Percentiles rank a stretch among this genome's conserved stretches.
Evolutionary conservation across 768 basidiomycete species (phyloP).

Genomic region (Tubosaeta sp.): DNA sequence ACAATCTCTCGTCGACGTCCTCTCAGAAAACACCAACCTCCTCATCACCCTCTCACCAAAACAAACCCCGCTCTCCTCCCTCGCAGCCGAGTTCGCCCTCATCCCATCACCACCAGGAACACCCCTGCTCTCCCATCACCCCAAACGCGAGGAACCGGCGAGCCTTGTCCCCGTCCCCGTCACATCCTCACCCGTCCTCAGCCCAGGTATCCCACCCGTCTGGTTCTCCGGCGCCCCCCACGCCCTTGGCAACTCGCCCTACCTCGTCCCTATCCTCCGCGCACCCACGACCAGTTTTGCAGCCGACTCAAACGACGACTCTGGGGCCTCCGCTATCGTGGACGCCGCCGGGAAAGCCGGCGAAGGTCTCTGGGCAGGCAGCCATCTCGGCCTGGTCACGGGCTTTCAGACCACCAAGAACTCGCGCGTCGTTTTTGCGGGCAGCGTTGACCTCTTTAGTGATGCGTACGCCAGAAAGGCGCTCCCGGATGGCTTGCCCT

Average conservation of each 20-base stretch:
- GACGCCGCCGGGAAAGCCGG: constrained; percentile 73
- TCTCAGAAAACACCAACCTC: constrained; percentile 73
- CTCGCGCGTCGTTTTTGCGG: constrained; percentile 75
- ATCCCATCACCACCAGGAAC: constrained; percentile 82
- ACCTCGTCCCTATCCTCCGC: constrained; percentile 75
- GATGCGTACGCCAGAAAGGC: constrained; percentile 69
- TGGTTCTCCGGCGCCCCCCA: constrained; percentile 76
- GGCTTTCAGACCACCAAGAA: constrained; percentile 85
- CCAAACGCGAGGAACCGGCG: constrained; percentile 58
- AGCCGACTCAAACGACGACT: constrained; percentile 55
- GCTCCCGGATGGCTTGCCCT: constrained; percentile 52
- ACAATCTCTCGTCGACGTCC: constrained; percentile 69
- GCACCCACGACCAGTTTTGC: constrained; percentile 77
- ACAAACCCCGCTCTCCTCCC: constrained; percentile 66
- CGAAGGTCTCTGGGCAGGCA: constrained; percentile 82
- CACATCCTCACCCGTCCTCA: constrained; percentile 42
- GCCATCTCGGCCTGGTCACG: constrained; percentile 69
- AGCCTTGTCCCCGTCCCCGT: constrained; percentile 64
- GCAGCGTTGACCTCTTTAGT: constrained; percentile 74
- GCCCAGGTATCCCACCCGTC: constrained; percentile 49
- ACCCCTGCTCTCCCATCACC: constrained; percentile 83
- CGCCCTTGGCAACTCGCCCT: constrained; percentile 66
- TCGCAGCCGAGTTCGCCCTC: constrained; percentile 90
- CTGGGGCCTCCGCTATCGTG: constrained; percentile 56
- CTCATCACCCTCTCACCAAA: constrained; percentile 77